Percentiles rank a stretch among this genome's conserved stretches.
These are phyloP conservation scores for Melocanna baccifera DNA, from an alignment of 176 grass and related monocot species.

Conservation along the genomic window DNA sequence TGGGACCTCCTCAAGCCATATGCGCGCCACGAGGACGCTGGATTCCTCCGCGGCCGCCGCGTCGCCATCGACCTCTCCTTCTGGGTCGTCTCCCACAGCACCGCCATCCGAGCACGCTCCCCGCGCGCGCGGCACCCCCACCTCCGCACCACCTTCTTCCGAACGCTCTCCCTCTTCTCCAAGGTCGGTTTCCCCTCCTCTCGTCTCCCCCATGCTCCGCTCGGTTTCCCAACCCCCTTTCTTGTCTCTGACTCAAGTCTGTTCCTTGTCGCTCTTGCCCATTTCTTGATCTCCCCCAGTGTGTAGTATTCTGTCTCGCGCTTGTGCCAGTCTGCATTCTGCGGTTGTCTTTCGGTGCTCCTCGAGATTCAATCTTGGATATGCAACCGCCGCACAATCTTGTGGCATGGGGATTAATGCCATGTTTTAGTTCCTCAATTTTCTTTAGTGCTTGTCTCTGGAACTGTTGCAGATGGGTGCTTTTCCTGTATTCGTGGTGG, in stretches of 20 bases:
- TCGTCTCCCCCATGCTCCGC: not conserved
- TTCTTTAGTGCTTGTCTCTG: not conserved
- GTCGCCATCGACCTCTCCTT: conserved; percentile 95
- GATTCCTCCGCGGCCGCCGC: conserved; percentile 71
- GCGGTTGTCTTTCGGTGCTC: not conserved
- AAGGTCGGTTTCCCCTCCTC: conserved; percentile 44
- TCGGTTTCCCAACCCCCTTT: not conserved
- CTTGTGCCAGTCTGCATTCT: not conserved
- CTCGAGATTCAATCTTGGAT: conserved; percentile 4
- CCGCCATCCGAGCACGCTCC: conserved; percentile 49
- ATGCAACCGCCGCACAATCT: not conserved
- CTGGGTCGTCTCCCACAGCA: conserved; percentile 86
- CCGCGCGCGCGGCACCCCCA: conserved; percentile 61
- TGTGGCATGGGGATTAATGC: no score
- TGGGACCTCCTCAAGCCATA: conserved; percentile 86
- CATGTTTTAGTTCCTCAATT: not conserved
- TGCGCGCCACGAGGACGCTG: conserved; percentile 54
- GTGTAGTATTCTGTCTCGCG: not conserved
- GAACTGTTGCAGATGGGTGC: conserved; percentile 72
- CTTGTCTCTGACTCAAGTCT: not conserved
- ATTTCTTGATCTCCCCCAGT: not conserved
- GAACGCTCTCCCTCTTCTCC: conserved; percentile 83
- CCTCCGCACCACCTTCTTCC: conserved; percentile 79
- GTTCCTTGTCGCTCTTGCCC: not conserved
- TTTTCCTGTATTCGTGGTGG: conserved; percentile 88